Evolutionary conservation across 2,329 filamentous ascomycete genomes (phyloP).

Genomic region (Nigrograna mackinnonii): DNA sequence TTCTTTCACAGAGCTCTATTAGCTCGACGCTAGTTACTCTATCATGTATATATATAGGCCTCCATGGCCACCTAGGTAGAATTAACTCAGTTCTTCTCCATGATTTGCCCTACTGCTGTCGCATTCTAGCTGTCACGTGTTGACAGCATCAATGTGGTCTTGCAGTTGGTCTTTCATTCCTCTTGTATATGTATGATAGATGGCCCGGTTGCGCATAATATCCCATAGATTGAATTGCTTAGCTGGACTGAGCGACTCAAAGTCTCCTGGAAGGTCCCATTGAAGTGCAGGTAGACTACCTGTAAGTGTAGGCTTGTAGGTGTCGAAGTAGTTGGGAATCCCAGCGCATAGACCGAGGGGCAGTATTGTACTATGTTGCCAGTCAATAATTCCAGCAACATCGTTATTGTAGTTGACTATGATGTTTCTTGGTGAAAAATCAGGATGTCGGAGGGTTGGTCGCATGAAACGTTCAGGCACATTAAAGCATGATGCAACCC

Average conservation of each 20-base stretch:
- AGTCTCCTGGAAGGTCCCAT: no score
- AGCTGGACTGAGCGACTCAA: neutral
- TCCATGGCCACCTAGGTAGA: no score
- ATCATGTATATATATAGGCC: no score
- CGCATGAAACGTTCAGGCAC: slow-evolving; percentile 17
- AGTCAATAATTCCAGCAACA: slow-evolving; percentile 45
- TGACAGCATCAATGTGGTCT: slow-evolving; percentile 21
- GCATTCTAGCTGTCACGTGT: no score
- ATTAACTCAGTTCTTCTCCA: no score
- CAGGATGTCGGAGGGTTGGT: slow-evolving; percentile 37
- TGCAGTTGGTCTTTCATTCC: slow-evolving; percentile 25
- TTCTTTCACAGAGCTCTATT: no score
- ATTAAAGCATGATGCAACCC: slow-evolving; percentile 19
- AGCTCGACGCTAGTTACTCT: no score
- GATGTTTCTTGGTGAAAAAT: slow-evolving; percentile 37
- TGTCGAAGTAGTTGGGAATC: slow-evolving; percentile 45
- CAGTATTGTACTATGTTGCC: slow-evolving; percentile 43
- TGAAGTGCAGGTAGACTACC: slow-evolving; percentile 10
- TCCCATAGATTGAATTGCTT: no score
- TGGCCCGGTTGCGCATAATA: no score
- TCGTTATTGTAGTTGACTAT: slow-evolving; percentile 32
- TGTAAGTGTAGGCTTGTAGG: slow-evolving; percentile 39
- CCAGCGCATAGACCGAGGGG: slow-evolving; percentile 41
- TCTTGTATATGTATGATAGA: no score
- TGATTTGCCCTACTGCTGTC: no score